Evolutionary conservation across 2,329 filamentous ascomycete species (phyloP), one percentile per base, ranked within the genome.

Genomic region (Botrytis tulipae): DNA sequence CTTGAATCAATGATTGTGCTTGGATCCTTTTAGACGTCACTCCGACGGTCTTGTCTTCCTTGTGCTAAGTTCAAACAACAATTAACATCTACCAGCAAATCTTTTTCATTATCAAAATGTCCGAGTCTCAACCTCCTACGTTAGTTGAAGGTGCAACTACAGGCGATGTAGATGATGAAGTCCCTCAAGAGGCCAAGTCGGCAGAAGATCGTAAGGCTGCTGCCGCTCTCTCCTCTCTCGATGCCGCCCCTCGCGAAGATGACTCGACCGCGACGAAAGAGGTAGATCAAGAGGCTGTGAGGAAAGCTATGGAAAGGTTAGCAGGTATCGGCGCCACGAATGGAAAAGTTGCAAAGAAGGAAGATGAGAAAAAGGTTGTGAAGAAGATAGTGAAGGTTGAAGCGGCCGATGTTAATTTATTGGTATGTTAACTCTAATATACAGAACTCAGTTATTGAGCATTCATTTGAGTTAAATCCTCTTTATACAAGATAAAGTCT

Each of bases 141-240:
- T 81, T 91, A 74, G 84, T 86, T 75, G 89, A 91, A 81, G 90
- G 90, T 80, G 88, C 88, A 74, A 86, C 87, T 44, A 84, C 86
- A 63, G 87, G 85, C 75, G 88, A 90, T 76, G 84, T 87, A 75
- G 88, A 90, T 73, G 88, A 90, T 75, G 87, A 89, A 78, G 82
- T 85, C 77, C 82, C 79, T 20, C 75, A 78, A 29, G 82, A 84
- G 73, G 86, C 87, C 79, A 92, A 90, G 82, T 89, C 88, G 60
- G 91, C 92, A 80, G 92, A 94, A 82, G 92, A 93, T 83, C 90
- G 91, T 82, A 93, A 93, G 83, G 91, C 92, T 63, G 91, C 91
- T 59, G 90, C 90, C 10, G 92, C 92, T 44, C 88, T 94, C 74
- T 91, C 91, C 66, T 88, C 87, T 75, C 89, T 95, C 77, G 92